Evolutionary conservation across 495 filamentous ascomycete genomes (phyloP).

Genomic region (Penicillium daleae): DNA sequence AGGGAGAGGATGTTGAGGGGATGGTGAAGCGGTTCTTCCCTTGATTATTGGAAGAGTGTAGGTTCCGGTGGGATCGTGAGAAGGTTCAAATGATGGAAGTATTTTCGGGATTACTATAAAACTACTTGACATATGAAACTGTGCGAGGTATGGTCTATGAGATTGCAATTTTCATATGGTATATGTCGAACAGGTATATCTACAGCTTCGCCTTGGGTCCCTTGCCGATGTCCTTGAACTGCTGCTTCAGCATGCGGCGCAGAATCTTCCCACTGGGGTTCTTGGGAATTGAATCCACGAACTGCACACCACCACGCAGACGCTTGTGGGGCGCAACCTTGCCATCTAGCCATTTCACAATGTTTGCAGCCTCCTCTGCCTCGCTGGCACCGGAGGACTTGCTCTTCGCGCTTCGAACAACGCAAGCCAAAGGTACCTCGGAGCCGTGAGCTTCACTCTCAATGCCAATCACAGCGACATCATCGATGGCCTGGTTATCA

Average conservation of each 20-base stretch:
- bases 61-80: neutral
- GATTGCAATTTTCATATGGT: neutral
- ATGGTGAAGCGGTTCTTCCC: conserved; percentile 49
- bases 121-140: neutral
- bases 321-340: conserved; percentile 74
- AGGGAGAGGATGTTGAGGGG: conserved; percentile 64
- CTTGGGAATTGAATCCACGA: conserved; percentile 84
- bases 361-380: conserved; percentile 61
- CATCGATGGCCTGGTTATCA: conserved; percentile 71
- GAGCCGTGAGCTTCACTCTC: conserved; percentile 69
- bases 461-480: conserved; percentile 86
- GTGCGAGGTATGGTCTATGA: neutral
- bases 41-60: neutral
- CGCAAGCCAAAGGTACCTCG: conserved; percentile 83
- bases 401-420: conserved; percentile 60
- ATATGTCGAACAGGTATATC: conserved; percentile 11
- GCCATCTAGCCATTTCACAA: conserved; percentile 63
- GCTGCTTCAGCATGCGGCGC: conserved; percentile 65
- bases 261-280: conserved; percentile 87
- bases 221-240: conserved; percentile 51
- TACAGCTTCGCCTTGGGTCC: conserved; percentile 49
- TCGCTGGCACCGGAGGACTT: conserved; percentile 55
- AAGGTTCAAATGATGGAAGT: neutral
- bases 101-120: neutral
- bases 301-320: conserved; percentile 79